phyloP scores from a whole-genome alignment of 345 rosid species.

The Passiflora organensis region DNA sequence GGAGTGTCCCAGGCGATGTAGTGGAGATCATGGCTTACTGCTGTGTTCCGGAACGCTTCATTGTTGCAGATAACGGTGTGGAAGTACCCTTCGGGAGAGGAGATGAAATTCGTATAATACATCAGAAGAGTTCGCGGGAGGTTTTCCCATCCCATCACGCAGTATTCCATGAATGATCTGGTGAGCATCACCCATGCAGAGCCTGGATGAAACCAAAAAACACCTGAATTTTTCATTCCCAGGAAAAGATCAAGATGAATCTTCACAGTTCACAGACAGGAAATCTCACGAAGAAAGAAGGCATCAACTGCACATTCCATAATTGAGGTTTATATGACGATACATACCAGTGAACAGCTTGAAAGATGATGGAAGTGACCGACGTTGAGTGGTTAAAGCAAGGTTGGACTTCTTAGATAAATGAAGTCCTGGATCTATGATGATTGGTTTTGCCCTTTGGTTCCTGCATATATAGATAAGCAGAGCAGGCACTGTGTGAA shows the following conservation, averaged over 20 bases:
- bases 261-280: too few relatives aligned
- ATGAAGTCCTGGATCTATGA: constrained; percentile 95
- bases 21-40: constrained; percentile 72
- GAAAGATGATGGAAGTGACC: constrained; percentile 84
- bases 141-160: constrained; percentile 90
- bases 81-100: constrained; percentile 95
- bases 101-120: constrained; percentile 80
- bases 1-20: constrained; percentile 96
- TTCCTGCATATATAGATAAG: constrained; percentile 42
- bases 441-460: constrained; percentile 79
- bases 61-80: constrained; percentile 82
- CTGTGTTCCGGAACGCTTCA: constrained; percentile 52
- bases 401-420: constrained; percentile 79
- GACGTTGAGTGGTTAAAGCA: constrained; percentile 82
- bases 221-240: not conserved
- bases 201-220: constrained; percentile 40
- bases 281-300: too few relatives aligned
- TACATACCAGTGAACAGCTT: constrained; percentile 79
- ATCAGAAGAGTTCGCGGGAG: constrained; percentile 73
- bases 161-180: constrained; percentile 65
- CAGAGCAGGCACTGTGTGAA: not conserved
- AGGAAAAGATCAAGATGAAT: too few relatives aligned
- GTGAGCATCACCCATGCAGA: constrained; percentile 85
- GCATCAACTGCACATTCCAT: not conserved
- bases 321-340: constrained; percentile 5